Percentiles rank a stretch among this genome's conserved stretches.
phyloP scores from a whole-genome alignment of 139 green algal species.

The Trebouxia sp. region DNA sequence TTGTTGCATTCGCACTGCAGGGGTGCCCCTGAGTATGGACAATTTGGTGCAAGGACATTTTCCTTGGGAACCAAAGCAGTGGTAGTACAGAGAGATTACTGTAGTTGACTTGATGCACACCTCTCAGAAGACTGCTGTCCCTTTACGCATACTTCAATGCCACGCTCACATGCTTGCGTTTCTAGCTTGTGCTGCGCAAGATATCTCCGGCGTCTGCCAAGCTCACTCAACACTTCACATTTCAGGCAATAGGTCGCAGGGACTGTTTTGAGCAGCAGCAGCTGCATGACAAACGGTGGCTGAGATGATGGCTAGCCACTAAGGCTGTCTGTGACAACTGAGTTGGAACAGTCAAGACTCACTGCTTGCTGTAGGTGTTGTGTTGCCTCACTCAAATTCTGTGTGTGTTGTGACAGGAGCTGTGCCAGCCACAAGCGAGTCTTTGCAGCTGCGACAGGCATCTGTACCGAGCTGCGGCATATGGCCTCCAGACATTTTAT shows the following conservation, averaged over 20 bases:
- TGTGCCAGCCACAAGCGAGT: neutral
- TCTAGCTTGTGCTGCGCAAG: neutral
- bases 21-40: too few relatives aligned
- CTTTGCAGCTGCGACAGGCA: neutral
- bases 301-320: too few relatives aligned
- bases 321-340: too few relatives aligned
- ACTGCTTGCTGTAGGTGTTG: constrained; percentile 19
- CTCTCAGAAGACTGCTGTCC: constrained; percentile 7
- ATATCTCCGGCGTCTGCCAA: constrained; percentile 1
- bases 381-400: neutral
- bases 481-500: constrained; percentile 20
- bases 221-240: constrained; percentile 9
- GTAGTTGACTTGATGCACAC: neutral
- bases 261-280: neutral
- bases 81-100: neutral
- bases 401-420: constrained; percentile 9
- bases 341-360: too few relatives aligned
- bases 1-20: too few relatives aligned
- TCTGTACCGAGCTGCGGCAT: neutral
- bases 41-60: too few relatives aligned
- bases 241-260: neutral
- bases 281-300: neutral
- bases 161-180: neutral
- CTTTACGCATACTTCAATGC: neutral
- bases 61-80: too few relatives aligned